Evolutionary conservation across 225 moss, liverwort and hornwort genomes (phyloP).

Genomic region (Bryum argenteum): DNA sequence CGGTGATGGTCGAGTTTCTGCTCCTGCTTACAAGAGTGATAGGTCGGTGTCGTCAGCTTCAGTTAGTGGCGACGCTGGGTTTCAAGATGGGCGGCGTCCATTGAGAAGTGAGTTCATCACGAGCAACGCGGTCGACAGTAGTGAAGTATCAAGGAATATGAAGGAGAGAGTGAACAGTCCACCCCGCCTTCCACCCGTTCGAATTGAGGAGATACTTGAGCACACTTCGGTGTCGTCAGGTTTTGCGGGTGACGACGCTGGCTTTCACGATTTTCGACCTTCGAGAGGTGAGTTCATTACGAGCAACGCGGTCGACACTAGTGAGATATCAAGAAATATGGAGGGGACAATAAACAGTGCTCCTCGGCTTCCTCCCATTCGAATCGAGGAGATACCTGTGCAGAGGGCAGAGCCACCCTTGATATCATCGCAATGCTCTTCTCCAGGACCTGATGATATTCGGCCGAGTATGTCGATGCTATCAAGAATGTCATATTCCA

Average conservation of each 20-base stretch:
- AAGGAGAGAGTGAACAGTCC: slow-evolving; percentile 24
- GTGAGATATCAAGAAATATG: slow-evolving; percentile 20
- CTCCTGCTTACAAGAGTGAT: slow-evolving; percentile 23
- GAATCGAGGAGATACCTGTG: slow-evolving; percentile 36
- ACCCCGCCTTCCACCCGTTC: slow-evolving; percentile 36
- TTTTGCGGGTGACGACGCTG: slow-evolving; percentile 1
- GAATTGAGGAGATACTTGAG: slow-evolving; percentile 36
- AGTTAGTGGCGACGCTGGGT: not conserved
- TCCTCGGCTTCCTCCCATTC: slow-evolving; percentile 35
- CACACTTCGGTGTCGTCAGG: slow-evolving; percentile 32
- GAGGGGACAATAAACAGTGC: slow-evolving; percentile 23
- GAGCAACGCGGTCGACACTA: slow-evolving; percentile 10
- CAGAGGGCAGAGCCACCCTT: slow-evolving; percentile 33
- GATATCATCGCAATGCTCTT: slow-evolving; percentile 32
- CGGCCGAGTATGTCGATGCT: slow-evolving; percentile 46
- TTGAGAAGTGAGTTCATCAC: too few species aligned
- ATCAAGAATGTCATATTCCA: slow-evolving; percentile 48
- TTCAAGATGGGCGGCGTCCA: too few species aligned
- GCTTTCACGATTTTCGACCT: too few species aligned
- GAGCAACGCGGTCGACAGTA: slow-evolving; percentile 10
- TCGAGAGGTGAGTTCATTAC: too few species aligned
- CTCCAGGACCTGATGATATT: slow-evolving; percentile 34
- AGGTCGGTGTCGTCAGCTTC: slow-evolving; percentile 22
- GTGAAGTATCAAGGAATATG: slow-evolving; percentile 23
- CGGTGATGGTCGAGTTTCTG: slow-evolving; percentile 23